Evolutionary conservation across 441 rosid genomes (phyloP), one percentile per base, ranked within the genome.

Genomic region (Capsella rubella): DNA sequence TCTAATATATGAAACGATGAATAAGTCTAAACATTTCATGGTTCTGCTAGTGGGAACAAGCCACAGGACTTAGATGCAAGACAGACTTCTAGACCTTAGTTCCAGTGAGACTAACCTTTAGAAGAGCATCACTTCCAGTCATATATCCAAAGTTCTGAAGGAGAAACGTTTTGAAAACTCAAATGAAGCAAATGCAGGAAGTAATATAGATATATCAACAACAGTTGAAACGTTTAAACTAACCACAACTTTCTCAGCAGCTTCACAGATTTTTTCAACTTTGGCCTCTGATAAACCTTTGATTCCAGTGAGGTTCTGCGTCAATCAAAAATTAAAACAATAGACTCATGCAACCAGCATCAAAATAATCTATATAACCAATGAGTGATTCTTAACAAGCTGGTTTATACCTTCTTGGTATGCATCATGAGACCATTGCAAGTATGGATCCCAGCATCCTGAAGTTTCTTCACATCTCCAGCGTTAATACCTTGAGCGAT

Each of bases 361-460:
- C 18, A 8, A 61, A 7, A 5, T 12, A 42, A 60, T 45, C 5
- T 7, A 15, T 7, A 15, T 12, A 45, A 12, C 16, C 69, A 64
- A 42, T 8, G 35, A 35, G n/a, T 0, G 8, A 43, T 12, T 14
- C 21, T 52, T 49, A 47, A 71, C 29, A 62, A 77, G 51, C 60
- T 45, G 49, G 6, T 29, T 63, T 0, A 40, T 62, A 89, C 93
- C 95, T 95, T 87, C 85, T 89, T 91, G 25, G 99, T 87, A 74
- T 87, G 97, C 99, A 91, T 93, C 98, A 91, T 91, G 83, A 93
- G 89, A 59, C 97, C 98, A 79, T 93, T 95, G 81, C 98, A 93
- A 72, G 98, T 93, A 58, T 89, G 84, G 61, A 95, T 93, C 81
- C 97, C 98, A 34, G 96, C 96, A 79, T 95, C 98, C 63, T 95